Evolutionary conservation across 805 yeast species (phyloP).

Genomic region (Kodamaea kaohsiungensis): DNA sequence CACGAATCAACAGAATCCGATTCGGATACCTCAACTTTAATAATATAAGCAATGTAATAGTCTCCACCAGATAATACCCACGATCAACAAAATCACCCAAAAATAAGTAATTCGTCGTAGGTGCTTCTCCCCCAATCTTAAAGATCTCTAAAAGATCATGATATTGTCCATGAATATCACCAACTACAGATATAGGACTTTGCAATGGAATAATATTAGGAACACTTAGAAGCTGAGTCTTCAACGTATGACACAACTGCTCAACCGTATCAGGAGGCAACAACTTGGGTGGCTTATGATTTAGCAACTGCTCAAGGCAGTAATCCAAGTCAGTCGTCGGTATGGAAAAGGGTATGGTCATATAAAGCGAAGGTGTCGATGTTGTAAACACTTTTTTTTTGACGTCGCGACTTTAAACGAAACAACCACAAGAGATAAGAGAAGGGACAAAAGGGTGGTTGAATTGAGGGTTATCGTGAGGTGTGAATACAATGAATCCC

Average conservation of each 20-base stretch:
- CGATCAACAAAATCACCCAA: constrained; percentile 96
- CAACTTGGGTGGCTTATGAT: constrained; percentile 42
- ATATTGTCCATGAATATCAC: constrained; percentile 97
- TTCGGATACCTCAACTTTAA: constrained; percentile 86
- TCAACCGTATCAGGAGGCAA: constrained; percentile 44
- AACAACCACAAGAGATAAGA: neutral
- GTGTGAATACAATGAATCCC: neutral
- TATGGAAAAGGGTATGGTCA: constrained; percentile 35
- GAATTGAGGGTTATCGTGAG: neutral
- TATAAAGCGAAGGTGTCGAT: constrained; percentile 10
- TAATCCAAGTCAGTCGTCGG: constrained; percentile 42
- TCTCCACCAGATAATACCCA: constrained; percentile 91
- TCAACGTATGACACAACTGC: constrained; percentile 59
- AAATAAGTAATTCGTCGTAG: constrained; percentile 89
- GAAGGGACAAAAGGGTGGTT: neutral
- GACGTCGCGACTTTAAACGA: neutral
- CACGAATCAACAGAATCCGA: constrained; percentile 80
- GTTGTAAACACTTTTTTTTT: neutral
- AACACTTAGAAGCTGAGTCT: constrained; percentile 75
- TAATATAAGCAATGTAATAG: constrained; percentile 79
- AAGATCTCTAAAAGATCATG: constrained; percentile 92
- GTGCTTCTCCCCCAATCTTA: constrained; percentile 89
- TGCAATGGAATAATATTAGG: constrained; percentile 83
- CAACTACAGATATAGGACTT: constrained; percentile 93
- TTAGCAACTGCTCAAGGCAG: constrained; percentile 42